Conservation (phyloP, 495 filamentous ascomycete species). For the Elasticomyces elasticus region DNA sequence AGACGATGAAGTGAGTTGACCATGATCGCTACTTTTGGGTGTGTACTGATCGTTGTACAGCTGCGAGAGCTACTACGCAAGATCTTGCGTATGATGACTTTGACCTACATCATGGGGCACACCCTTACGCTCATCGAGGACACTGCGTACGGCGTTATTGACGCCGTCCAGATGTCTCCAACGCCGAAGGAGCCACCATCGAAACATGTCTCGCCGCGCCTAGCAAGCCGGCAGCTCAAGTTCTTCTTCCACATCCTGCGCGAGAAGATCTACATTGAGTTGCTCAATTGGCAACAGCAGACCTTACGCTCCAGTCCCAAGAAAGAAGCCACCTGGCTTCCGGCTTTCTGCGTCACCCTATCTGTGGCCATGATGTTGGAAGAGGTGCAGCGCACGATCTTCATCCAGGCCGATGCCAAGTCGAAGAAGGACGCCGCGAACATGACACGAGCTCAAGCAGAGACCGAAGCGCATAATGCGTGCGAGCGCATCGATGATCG, state of each 20-base stretch:
- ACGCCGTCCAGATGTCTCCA: conserved; percentile 16
- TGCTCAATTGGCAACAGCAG: conserved; percentile 32
- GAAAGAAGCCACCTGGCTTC: conserved; percentile 28
- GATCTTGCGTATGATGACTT: conserved; percentile 29
- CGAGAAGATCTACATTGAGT: conserved; percentile 16
- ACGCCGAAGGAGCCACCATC: conserved; percentile 3
- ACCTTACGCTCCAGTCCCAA: conserved; percentile 24
- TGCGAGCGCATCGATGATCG: conserved; percentile 28
- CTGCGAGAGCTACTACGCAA: conserved; percentile 25
- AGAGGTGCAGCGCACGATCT: conserved; percentile 31
- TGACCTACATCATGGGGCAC: conserved; percentile 35
- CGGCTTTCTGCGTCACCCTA: conserved; percentile 29
- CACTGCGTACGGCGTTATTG: conserved; percentile 17
- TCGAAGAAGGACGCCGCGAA: conserved; percentile 14
- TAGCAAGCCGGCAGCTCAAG: conserved; percentile 35
- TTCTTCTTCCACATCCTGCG: conserved; percentile 32
- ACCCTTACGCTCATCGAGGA: conserved; percentile 29
- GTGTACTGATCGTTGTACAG: conserved; percentile 2
- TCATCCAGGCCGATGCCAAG: conserved; percentile 27
- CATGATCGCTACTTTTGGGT: too few relatives aligned
- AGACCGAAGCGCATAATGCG: conserved; percentile 18
- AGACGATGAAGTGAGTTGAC: conserved; percentile 28
- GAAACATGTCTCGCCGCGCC: conserved; percentile 26
- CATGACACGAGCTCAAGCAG: conserved; percentile 5
- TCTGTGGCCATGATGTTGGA: conserved; percentile 32